Evolutionary conservation across 78 protist genomes (phyloP), one percentile per base, ranked within the genome.

Genomic region (Paratrimastix pyriformis): DNA sequence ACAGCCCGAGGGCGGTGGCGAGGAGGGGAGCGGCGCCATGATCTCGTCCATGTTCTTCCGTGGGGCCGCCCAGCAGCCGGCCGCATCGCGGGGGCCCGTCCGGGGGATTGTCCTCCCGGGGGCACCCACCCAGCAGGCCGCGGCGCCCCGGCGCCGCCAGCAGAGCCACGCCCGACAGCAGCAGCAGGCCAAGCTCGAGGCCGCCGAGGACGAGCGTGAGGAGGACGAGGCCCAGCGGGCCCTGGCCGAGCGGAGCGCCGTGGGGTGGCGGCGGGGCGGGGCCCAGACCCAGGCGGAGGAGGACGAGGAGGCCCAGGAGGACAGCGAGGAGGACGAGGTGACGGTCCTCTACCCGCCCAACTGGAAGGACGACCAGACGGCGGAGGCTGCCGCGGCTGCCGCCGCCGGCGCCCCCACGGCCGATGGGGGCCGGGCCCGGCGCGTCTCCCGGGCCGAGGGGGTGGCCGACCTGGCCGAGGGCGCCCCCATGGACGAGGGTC

Each of bases 251-350:
- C 55, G 15, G 13, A 13, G 55, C 55, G 32, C 15, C 55, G 32
- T 21, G 55, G 15, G 32, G 55, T 21, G 32, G 13, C 55, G 13
- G 55, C 13, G 55, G 15, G 55, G 32, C 15, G 32, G 15, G 55
- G 6, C 13, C 52, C 6, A 13, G 29, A 55, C 54, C 50, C 6
- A 77, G 38, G 8, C 71, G 38, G 65, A 1, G 39, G 65, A 71
- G 40, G 68, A 54, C 9, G 71, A 57, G 42, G 77, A 43, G 21
- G 1, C 9, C 59, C 65, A 11, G 3, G 73, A n/a, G 26, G 70
- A 26, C 15, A 74, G 54, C 18, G 79, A 18, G 32, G 77, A 54
- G 32, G 82, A 73, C 2, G 72, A 50, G 24, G 15, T 15, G 26
- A 29, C 13, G 26, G 68, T 62, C 15, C 42, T 62, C 45, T 62